Conservation (phyloP, 495 filamentous ascomycete species). For the Saxophila tyrrhenica region DNA sequence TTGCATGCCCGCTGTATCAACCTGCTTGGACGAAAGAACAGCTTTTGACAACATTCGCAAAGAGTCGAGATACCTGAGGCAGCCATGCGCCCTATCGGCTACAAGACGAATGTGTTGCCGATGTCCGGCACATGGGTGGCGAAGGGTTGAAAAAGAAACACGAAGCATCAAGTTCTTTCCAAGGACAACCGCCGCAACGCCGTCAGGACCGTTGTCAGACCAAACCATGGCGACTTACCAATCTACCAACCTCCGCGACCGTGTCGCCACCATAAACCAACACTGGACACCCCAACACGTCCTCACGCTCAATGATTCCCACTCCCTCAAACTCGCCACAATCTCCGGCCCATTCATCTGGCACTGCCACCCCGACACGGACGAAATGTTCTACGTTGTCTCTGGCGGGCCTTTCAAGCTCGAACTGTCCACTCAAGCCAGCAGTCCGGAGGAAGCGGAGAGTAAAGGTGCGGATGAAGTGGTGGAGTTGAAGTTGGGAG, state of each 20-base stretch:
- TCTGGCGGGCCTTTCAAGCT: conserved; percentile 21
- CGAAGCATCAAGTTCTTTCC: too few species aligned
- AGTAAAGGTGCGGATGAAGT: conserved; percentile 5
- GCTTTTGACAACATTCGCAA: too few species aligned
- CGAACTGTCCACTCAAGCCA: conserved; percentile 5
- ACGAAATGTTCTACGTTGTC: conserved; percentile 31
- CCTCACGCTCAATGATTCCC: conserved; percentile 16
- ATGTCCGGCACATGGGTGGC: not conserved
- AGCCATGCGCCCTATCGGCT: not conserved
- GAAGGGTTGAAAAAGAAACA: too few species aligned
- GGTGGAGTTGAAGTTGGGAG: conserved; percentile 16
- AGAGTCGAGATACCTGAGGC: too few species aligned
- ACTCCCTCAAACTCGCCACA: conserved; percentile 29
- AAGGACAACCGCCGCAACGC: too few species aligned
- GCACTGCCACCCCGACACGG: conserved; percentile 31
- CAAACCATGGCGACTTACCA: not conserved
- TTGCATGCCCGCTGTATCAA: too few species aligned
- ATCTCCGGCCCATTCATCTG: conserved; percentile 29
- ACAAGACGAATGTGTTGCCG: not conserved
- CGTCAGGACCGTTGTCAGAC: too few species aligned
- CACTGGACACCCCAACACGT: conserved; percentile 16
- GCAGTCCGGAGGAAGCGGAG: conserved; percentile 9
- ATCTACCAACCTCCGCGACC: conserved; percentile 1
- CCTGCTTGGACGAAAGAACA: too few species aligned
- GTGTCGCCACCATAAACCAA: conserved; percentile 1